A percentile compares a stretch with the other conserved stretches of the same genome.
These are phyloP conservation scores for Ascobolus immersus DNA, from an alignment of 495 filamentous ascomycete species.

Conservation along the genomic window DNA sequence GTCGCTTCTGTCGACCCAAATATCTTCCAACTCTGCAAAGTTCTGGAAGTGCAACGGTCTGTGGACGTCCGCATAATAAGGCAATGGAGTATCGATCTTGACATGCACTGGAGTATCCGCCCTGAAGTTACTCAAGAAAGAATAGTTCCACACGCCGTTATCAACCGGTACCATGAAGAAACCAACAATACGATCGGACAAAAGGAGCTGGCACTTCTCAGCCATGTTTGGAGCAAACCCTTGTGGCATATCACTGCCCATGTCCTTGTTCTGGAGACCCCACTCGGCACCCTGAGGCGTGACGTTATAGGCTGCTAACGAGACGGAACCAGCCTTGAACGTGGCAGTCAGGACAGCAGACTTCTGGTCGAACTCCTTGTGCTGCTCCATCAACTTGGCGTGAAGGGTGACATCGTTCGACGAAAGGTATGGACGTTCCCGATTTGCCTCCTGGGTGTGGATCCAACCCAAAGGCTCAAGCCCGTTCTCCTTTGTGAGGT, in stretches of 20 bases:
- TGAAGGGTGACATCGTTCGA: slow-evolving; percentile 85
- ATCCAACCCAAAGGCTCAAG: slow-evolving; percentile 88
- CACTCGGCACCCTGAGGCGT: slow-evolving; percentile 86
- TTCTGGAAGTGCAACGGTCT: slow-evolving; percentile 84
- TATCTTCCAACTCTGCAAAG: slow-evolving; percentile 75
- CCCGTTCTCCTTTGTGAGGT: slow-evolving; percentile 34
- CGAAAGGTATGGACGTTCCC: slow-evolving; percentile 88
- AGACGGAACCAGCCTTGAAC: slow-evolving; percentile 96
- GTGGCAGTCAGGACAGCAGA: slow-evolving; percentile 89
- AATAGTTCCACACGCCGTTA: slow-evolving; percentile 84
- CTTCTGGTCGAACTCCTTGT: slow-evolving; percentile 76
- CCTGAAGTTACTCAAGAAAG: slow-evolving; percentile 76
- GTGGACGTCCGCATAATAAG: slow-evolving; percentile 85
- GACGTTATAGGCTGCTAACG: slow-evolving; percentile 72
- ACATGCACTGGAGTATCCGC: slow-evolving; percentile 50
- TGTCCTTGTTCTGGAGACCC: slow-evolving; percentile 90
- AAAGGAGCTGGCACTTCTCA: slow-evolving; percentile 77
- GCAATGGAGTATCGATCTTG: slow-evolving; percentile 71
- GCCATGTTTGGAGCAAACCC: slow-evolving; percentile 85
- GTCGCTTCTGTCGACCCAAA: slow-evolving; percentile 65
- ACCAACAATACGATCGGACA: slow-evolving; percentile 76
- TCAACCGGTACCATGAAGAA: slow-evolving; percentile 86
- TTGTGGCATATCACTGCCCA: slow-evolving; percentile 66
- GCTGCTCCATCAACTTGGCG: slow-evolving; percentile 58
- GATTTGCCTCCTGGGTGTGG: slow-evolving; percentile 68